Base-by-base conservation (phyloP, 257 asterid species). In the Solanum chilense region DNA sequence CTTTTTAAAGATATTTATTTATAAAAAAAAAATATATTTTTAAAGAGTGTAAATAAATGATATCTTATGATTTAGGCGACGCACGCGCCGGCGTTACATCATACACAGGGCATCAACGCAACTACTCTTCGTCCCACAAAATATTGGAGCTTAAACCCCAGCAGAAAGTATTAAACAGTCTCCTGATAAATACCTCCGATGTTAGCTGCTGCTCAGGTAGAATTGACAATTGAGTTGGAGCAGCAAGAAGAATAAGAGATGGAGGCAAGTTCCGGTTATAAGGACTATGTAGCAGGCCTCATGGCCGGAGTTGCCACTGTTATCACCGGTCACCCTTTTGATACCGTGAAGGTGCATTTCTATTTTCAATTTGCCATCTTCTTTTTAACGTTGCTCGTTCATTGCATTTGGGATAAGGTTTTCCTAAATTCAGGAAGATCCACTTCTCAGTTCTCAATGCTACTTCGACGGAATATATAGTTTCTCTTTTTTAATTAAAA, bases 221-320 rank as follows among this genome's bases (percentile, higher is more conserved):
- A 68, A 27, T 6, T 27, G 29, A 29, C 23, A 69, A 33, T 33
- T 71, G 78, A 71, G 27, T 33, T 33, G 78, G 78, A 71, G 45
- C 25, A 33, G 45, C 78, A 71, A 71, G 78, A 33, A 33, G 78
- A 33, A 4, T 16, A 71, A 45, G 44, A 71, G 78, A 78, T 92
- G 95, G 93, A 83, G 78, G 94, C 91, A 85, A 90, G 88, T 83
- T 93, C 92, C 42, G 93, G 93, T 47, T 95, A 92, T 92, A 95
- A 95, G 91, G 96, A 95, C 86, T 97, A 93, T 75, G 92, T 93
- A 49, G 99, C 99, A 8, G 99, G 99, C 82, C 83, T 94, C 93
- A 87, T 93, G 52, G 99, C 99, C 16, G 99, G 99, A 71, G 94
- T 97, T 87, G 90, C 98, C 85, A 95, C 82, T 39, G 56, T 75